Percentiles rank a stretch among this genome's conserved stretches.
phyloP scores from a whole-genome alignment of 257 asterid species.

The Solanum neorickii region DNA sequence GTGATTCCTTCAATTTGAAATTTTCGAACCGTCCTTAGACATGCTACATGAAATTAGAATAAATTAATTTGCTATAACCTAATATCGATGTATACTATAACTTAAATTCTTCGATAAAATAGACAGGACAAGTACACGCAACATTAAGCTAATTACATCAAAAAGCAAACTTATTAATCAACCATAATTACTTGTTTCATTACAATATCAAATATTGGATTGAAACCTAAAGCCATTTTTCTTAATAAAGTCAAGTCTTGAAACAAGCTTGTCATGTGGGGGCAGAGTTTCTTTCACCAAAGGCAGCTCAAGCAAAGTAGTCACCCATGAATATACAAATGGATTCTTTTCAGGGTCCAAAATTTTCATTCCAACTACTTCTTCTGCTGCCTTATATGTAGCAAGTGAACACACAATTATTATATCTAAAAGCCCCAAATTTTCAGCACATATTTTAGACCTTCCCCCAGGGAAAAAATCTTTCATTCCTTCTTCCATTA shows the following conservation, averaged over 20 bases:
- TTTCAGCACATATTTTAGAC: background rate
- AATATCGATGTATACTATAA: background rate
- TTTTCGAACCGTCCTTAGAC: background rate
- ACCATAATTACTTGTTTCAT: too few species aligned
- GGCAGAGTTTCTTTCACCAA: background rate
- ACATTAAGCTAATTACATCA: background rate
- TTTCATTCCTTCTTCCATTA: constrained; percentile 21
- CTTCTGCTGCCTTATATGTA: constrained; percentile 15
- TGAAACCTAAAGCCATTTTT: background rate
- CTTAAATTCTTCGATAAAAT: background rate
- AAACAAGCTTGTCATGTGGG: constrained; percentile 13
- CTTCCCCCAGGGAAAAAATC: constrained; percentile 5
- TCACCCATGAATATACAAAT: constrained; percentile 21
- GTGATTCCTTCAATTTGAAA: background rate
- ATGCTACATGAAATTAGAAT: background rate
- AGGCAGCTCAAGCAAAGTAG: constrained; percentile 11
- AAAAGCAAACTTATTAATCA: background rate
- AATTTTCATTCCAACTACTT: constrained; percentile 14
- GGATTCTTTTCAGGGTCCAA: constrained; percentile 25
- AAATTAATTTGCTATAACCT: background rate
- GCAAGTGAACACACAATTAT: constrained; percentile 24
- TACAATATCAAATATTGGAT: background rate
- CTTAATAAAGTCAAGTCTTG: constrained; percentile 1
- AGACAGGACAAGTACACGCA: background rate
- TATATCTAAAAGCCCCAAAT: constrained; percentile 23